Base-by-base conservation (phyloP, 2,329 filamentous ascomycete species). In the Paecilomyces niveus region DNA sequence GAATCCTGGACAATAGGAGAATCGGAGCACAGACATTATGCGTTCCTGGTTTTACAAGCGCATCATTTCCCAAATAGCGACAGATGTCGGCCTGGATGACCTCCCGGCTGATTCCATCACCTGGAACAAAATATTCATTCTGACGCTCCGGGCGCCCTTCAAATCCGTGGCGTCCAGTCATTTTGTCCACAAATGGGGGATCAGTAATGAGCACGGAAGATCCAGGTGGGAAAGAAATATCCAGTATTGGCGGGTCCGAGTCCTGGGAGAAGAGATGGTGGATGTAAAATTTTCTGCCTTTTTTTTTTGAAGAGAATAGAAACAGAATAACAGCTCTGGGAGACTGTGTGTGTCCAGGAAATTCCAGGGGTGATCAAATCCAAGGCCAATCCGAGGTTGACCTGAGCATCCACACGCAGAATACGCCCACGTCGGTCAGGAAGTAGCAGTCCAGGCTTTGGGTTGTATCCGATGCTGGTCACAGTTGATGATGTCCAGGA, bases 1-100 rank as follows among this genome's bases (percentile, higher is more conserved):
- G 39, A 45, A 59, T 61, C 60, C 61, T 58, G 54, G 53, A 50
- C 52, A 61, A 54, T 61, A 57, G 58, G 55, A 58, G 58, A 56
- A 59, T 64, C 55, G 65, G 68, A 64, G 65, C 66, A 72, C 80
- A 67, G 82, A 90, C 88, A 82, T 89, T 85, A 75, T 89, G 88
- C 67, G 83, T 85, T 68, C 87, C 87, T 60, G 88, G 89, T 70
- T 87, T 86, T 70, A 90, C 89, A 68, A 90, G 82, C 65, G 89
- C 89, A 80, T 92, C 89, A 74, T 90, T 90, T 69, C 89, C 89
- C 66, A 92, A 82, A 73, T 91, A 92, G 71, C 89, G 88, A 79
- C 89, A 92, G 65, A 92, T 90, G 73, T 92, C 89, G 71, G 88
- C 87, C 63, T 89, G 90, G 75, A 92, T 91, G 68, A 92, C 89